Conservation (phyloP, 768 basidiomycete genomes). For the Russula abietina region DNA sequence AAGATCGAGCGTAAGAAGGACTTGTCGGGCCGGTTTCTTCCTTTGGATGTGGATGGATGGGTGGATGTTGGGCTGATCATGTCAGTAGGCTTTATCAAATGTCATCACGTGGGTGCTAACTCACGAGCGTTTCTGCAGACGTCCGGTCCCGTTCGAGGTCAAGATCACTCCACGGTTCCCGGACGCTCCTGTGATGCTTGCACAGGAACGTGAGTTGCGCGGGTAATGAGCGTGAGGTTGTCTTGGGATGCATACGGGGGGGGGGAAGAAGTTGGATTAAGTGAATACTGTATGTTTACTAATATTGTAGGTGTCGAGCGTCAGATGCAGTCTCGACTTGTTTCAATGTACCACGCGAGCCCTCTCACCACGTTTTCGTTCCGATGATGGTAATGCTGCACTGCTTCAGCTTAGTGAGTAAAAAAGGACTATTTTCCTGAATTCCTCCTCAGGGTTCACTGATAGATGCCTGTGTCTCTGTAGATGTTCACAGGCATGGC, state of each 20-base stretch:
- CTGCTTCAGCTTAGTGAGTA: too few relatives aligned
- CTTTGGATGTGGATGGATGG: slow-evolving; percentile 3
- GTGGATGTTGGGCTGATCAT: background rate
- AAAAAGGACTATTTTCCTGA: too few relatives aligned
- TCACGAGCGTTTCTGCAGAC: background rate
- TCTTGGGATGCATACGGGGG: background rate
- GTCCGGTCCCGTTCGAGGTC: background rate
- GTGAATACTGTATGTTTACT: too few relatives aligned
- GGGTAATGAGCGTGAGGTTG: background rate
- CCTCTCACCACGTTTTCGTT: too few relatives aligned
- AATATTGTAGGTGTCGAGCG: too few relatives aligned
- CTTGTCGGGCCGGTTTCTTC: background rate
- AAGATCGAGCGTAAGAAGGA: slow-evolving; percentile 17
- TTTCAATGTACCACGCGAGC: too few relatives aligned
- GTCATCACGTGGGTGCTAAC: background rate
- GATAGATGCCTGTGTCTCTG: too few relatives aligned
- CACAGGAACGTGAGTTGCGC: background rate
- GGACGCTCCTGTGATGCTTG: background rate
- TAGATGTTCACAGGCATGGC: too few relatives aligned
- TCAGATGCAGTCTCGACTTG: too few relatives aligned
- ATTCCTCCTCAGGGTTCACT: too few relatives aligned
- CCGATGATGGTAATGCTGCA: too few relatives aligned
- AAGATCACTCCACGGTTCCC: background rate
- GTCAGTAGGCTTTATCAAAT: background rate
- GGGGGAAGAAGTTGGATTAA: background rate